phyloP scores from a whole-genome alignment of 306 rosid genomes.

The Fragaria ananassa region DNA sequence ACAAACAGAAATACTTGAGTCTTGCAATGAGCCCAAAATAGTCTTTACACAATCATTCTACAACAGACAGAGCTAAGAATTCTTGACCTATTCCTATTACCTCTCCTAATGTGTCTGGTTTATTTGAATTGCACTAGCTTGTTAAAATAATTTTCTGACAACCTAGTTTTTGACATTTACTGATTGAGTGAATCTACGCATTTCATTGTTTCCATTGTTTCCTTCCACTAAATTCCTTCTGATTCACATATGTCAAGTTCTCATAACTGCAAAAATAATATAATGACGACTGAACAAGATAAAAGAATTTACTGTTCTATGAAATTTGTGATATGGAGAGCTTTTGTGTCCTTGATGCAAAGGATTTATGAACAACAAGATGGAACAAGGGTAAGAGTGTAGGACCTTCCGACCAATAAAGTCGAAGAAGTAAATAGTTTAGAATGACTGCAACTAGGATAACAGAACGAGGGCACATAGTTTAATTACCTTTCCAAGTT shows the following conservation, averaged over 20 bases:
- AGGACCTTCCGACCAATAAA: not conserved
- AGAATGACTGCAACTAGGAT: conserved; percentile 9
- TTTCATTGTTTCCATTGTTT: not conserved
- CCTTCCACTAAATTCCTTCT: not conserved
- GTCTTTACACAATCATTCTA: not conserved
- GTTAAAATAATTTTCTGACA: not conserved
- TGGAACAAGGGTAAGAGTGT: not conserved
- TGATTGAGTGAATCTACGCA: not conserved
- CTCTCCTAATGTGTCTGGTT: not conserved
- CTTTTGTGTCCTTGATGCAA: not conserved
- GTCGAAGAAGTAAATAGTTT: not conserved
- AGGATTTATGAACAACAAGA: not conserved
- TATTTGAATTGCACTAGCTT: not conserved
- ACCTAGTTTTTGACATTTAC: too few species aligned
- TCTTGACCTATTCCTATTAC: too few species aligned
- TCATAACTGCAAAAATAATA: too few species aligned
- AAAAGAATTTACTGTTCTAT: too few species aligned
- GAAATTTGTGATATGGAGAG: not conserved
- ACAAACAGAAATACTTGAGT: not conserved
- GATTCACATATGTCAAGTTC: not conserved
- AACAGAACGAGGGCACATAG: not conserved
- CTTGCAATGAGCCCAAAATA: not conserved
- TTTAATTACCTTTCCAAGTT: conserved; percentile 62
- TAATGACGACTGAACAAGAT: too few species aligned
- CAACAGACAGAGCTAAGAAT: not conserved